These are phyloP conservation scores for Cylindrodendrum hubeiense DNA, from an alignment of 2,329 filamentous ascomycete species.

Conservation along the genomic window DNA sequence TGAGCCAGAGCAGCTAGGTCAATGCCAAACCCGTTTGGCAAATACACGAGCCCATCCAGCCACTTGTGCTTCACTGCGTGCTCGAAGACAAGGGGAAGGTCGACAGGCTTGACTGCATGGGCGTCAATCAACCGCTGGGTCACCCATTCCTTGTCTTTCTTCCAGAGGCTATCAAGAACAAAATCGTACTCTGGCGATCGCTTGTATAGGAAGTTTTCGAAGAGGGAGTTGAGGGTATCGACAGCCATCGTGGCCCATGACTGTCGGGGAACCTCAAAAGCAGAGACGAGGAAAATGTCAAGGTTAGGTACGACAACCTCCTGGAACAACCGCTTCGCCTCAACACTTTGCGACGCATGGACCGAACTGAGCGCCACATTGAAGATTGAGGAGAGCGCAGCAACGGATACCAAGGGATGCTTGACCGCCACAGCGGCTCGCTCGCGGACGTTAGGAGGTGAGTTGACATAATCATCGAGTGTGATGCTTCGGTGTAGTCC, in stretches of 20 bases:
- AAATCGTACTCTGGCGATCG: conserved; percentile 84
- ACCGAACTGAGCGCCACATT: conserved; percentile 73
- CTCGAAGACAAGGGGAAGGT: conserved; percentile 58
- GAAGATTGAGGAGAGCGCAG: conserved; percentile 80
- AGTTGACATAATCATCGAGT: conserved; percentile 65
- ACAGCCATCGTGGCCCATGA: conserved; percentile 82
- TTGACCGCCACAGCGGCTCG: conserved; percentile 74
- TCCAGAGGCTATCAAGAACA: conserved; percentile 91
- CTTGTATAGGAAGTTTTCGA: conserved; percentile 86
- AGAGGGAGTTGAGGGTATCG: conserved; percentile 81
- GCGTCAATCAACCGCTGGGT: conserved; percentile 83
- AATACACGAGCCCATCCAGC: conserved; percentile 83
- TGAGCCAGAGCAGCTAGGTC: conserved; percentile 90
- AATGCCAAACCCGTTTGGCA: conserved; percentile 86
- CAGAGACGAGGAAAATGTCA: conserved; percentile 83
- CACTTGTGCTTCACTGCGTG: conserved; percentile 86
- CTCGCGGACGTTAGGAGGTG: conserved; percentile 62
- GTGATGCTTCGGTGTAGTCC: conserved; percentile 84
- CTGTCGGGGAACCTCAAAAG: conserved; percentile 78
- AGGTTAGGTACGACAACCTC: conserved; percentile 79
- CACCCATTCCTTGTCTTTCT: conserved; percentile 90
- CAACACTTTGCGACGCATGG: conserved; percentile 71
- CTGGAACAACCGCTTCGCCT: conserved; percentile 75
- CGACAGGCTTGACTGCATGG: conserved; percentile 78
- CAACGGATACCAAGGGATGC: conserved; percentile 89